Evolutionary conservation across 139 green algal species (phyloP), one percentile per base, ranked within the genome.

Genomic region (Chlorella vulgaris): DNA sequence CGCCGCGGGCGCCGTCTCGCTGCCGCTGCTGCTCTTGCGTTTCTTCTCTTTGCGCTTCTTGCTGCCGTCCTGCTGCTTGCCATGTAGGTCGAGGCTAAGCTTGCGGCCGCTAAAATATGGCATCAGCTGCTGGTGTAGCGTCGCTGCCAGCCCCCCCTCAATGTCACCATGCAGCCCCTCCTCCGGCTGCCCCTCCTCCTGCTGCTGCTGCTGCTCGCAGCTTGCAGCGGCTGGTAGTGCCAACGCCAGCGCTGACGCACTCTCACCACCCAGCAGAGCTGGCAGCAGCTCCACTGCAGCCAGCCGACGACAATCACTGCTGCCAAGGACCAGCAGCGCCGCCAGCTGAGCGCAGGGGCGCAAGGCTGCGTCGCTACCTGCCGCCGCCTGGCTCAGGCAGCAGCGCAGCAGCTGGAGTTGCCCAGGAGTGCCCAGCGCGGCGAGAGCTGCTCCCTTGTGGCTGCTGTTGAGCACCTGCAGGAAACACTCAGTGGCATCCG

Each of bases 151-250:
- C 31, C 26, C 62, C 7, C 4, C 29, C 4, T 10, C 18, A 29
- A 4, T 69, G 29, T 7, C 62, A 67, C 24, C 58, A 13, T 67
- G 15, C 58, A 67, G 67, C 21, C 26, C 38, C 28, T 74, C 39
- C 26, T 29, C 39, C 40, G 21, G 4, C 35, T 79, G 47, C 35
- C 53, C 21, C 40, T 76, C 26, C 69, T 4, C 22, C 26, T 60
- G 33, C 33, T n/a, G 66, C 36, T 86, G 81, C 81, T 62, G 69
- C 42, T 62, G 40, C n/a, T n/a, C n/a, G n/a, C n/a, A 10, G 38
- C 39, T 38, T 43, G 29, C 33, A 50, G 50, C 1, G 8, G 51
- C 8, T 67, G 78, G 47, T 58, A 58, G 55, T 51, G 66, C 53
- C 19, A 83, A 68, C 4, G 68, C 51, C 67, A 78, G 51, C 0